A percentile compares a stretch with the other conserved stretches of the same genome.
phyloP scores from a whole-genome alignment of 1,284 basidiomycete species.

The Chiua sp. region DNA sequence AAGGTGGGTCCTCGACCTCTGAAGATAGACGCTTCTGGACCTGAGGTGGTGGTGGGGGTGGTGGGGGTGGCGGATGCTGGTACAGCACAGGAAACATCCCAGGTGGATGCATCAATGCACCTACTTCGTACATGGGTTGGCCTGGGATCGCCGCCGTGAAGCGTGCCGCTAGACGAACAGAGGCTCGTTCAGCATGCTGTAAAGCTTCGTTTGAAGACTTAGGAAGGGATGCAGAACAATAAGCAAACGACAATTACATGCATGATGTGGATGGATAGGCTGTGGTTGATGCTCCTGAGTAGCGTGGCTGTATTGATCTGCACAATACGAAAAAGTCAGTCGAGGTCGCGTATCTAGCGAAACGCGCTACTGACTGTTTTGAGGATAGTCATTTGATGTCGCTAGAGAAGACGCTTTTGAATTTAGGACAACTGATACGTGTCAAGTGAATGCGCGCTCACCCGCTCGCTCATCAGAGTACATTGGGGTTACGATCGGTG shows the following conservation, averaged over 20 bases:
- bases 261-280: constrained; percentile 32
- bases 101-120: constrained; percentile 39
- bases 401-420: constrained; percentile 29
- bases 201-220: constrained; percentile 43
- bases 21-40: constrained; percentile 43
- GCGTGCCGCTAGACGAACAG: constrained; percentile 61
- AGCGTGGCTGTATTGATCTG: constrained; percentile 36
- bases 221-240: constrained; percentile 19
- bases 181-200: constrained; percentile 57
- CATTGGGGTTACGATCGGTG: constrained; percentile 43
- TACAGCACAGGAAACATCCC: constrained; percentile 37
- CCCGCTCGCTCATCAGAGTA: constrained; percentile 54
- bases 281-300: constrained; percentile 40
- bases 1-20: constrained; percentile 40
- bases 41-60: constrained; percentile 34
- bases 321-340: constrained; percentile 20
- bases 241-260: constrained; percentile 38
- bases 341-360: neutral
- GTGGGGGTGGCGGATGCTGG: constrained; percentile 31
- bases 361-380: constrained; percentile 36
- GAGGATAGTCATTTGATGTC: constrained; percentile 34
- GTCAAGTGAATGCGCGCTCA: constrained; percentile 30
- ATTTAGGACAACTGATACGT: constrained; percentile 18
- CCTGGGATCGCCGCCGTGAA: constrained; percentile 42
- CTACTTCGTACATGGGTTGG: constrained; percentile 40